Percentiles rank a stretch among this genome's conserved stretches.
These are phyloP conservation scores for Globisporangium cylindrosporum DNA, from an alignment of 352 stramenopile species.

Conservation along the genomic window DNA sequence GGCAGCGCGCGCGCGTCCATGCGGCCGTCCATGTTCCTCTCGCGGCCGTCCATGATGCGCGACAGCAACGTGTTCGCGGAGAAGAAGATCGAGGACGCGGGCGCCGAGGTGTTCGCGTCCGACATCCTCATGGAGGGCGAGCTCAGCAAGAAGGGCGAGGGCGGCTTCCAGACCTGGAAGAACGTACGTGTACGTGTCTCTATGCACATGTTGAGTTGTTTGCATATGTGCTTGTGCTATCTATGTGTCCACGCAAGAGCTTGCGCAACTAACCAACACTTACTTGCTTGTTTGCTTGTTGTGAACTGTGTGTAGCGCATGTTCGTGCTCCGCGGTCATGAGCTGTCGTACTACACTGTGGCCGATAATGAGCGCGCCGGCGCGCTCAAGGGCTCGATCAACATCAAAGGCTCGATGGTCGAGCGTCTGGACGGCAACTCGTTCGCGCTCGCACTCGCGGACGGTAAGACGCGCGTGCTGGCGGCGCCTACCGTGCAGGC, in stretches of 20 bases:
- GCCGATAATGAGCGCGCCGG: constrained; percentile 44
- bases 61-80: constrained; percentile 65
- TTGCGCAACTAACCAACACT: not conserved
- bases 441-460: constrained; percentile 28
- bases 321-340: constrained; percentile 65
- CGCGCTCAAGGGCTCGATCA: constrained; percentile 58
- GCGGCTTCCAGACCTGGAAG: constrained; percentile 59
- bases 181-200: constrained; percentile 49
- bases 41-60: constrained; percentile 49
- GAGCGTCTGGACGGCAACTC: constrained; percentile 48
- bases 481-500: constrained; percentile 47
- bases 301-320: constrained; percentile 36
- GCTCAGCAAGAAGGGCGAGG: constrained; percentile 65
- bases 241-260: not conserved
- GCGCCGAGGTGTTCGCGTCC: constrained; percentile 51
- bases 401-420: constrained; percentile 40
- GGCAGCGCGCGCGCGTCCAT: constrained; percentile 23
- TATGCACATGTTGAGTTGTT: not conserved
- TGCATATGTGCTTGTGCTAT: not conserved
- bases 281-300: not conserved
- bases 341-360: constrained; percentile 69
- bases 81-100: constrained; percentile 53
- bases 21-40: constrained; percentile 34
- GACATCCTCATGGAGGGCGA: constrained; percentile 74
- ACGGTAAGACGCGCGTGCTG: constrained; percentile 35